Percentiles rank a stretch among this genome's conserved stretches.
Conservation (phyloP, 2,329 filamentous ascomycete species). For the Claviceps capensis region DNA sequence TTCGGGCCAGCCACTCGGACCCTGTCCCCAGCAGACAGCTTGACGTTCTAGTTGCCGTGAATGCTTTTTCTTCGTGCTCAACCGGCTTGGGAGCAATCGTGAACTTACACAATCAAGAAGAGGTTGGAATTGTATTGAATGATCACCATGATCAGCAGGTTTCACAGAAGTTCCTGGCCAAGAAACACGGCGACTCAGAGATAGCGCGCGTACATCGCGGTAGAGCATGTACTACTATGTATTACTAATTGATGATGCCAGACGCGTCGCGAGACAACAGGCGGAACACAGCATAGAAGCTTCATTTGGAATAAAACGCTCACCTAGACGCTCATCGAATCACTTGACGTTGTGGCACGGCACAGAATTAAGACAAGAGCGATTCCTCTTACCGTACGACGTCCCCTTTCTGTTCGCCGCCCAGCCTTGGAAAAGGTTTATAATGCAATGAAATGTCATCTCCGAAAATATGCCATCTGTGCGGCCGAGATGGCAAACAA, state of each 20-base stretch:
- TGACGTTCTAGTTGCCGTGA: neutral
- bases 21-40: neutral
- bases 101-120: too few relatives aligned
- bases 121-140: too few relatives aligned
- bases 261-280: neutral
- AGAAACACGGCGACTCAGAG: too few relatives aligned
- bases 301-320: too few relatives aligned
- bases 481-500: neutral
- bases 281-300: neutral
- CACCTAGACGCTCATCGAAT: too few relatives aligned
- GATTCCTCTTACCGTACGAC: too few relatives aligned
- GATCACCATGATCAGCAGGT: too few relatives aligned
- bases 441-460: neutral
- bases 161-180: too few relatives aligned
- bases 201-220: neutral
- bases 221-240: neutral
- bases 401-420: neutral
- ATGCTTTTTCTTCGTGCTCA: neutral
- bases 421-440: neutral
- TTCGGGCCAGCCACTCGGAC: constrained; percentile 10
- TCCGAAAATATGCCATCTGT: neutral
- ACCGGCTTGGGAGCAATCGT: too few relatives aligned
- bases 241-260: neutral
- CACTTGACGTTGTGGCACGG: too few relatives aligned
- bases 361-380: too few relatives aligned